Conservation (phyloP, 257 asterid genomes). For the Echites panduratus region DNA sequence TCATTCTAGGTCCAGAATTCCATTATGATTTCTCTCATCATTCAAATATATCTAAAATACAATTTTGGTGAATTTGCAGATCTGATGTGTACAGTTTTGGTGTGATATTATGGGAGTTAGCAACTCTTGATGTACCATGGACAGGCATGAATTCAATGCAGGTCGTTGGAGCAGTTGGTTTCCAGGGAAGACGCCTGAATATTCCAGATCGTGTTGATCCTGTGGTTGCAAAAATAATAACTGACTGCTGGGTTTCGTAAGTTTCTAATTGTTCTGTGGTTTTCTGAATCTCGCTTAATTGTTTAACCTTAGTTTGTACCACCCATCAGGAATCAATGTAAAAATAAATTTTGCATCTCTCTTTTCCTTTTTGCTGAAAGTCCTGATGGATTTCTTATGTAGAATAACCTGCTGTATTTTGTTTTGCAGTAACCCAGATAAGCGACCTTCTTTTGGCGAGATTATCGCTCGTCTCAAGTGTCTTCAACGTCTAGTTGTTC, state of each 20-base stretch:
- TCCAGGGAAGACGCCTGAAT: constrained; percentile 73
- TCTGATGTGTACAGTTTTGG: constrained; percentile 95
- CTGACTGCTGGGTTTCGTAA: constrained; percentile 80
- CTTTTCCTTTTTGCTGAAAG: background rate
- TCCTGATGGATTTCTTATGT: background rate
- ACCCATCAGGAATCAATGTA: background rate
- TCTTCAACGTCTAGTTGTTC: constrained; percentile 57
- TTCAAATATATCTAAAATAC: constrained; percentile 12
- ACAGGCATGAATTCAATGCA: constrained; percentile 97
- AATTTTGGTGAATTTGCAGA: constrained; percentile 38
- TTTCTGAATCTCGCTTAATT: background rate
- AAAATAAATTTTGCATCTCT: background rate
- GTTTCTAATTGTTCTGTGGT: constrained; percentile 12
- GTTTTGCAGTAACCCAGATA: constrained; percentile 61
- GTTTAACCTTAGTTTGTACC: background rate
- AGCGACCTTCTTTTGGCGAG: constrained; percentile 85
- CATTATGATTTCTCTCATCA: background rate
- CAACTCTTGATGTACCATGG: constrained; percentile 90
- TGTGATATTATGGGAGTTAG: constrained; percentile 93
- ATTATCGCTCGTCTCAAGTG: constrained; percentile 73
- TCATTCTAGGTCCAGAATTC: background rate
- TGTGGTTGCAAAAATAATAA: constrained; percentile 66
- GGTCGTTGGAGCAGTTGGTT: constrained; percentile 99
- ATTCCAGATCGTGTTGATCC: constrained; percentile 75
- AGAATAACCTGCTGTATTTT: constrained; percentile 5